Evolutionary conservation across 768 basidiomycete species (phyloP), one percentile per base, ranked within the genome.

Genomic region (Sarcomyxa edulis): DNA sequence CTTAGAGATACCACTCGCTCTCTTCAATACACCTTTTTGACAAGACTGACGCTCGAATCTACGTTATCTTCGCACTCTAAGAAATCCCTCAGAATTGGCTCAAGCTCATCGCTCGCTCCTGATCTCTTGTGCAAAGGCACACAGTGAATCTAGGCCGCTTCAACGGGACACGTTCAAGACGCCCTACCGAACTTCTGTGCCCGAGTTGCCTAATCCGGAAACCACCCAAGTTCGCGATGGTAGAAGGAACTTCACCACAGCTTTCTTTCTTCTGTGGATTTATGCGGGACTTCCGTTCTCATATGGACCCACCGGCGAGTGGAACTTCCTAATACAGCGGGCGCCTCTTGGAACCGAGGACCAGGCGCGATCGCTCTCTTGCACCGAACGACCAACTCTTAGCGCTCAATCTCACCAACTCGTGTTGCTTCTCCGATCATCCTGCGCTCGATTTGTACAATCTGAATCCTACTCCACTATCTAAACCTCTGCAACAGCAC

Each of bases 401-500:
- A n/a, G n/a, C n/a, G n/a, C n/a, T n/a, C n/a, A n/a, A n/a, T n/a
- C 66, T 64, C 54, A 52, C 51, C 48, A 61, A 71, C 79, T 74
- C 78, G 72, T 82, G 81, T 72, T 64, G 68, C n/a, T 65, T 61
- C 62, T 65, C 72, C 77, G 81, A 86, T 84, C 81, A 72, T 55
- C 58, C 64, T 68, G 67, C 68, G 68, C 72, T 68, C 65, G 66
- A 66, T 52, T 31, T 35, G 59, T 65, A 64, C 63, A 67, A 70
- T 73, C 76, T 76, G 78, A 69, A 62, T 61, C 62, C 18, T 72
- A 69, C 80, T 83, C 83, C 81, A 86, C 81, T 69, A 64, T 64
- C 71, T 74, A 76, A 73, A 62, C 59, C 68, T 67, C 65, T 66
- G 65, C 55, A n/a, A n/a, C n/a, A 59, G 62, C 67, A 68, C 68